phyloP scores from a whole-genome alignment of 2,329 filamentous ascomycete genomes.

The Diaporthe sp. region DNA sequence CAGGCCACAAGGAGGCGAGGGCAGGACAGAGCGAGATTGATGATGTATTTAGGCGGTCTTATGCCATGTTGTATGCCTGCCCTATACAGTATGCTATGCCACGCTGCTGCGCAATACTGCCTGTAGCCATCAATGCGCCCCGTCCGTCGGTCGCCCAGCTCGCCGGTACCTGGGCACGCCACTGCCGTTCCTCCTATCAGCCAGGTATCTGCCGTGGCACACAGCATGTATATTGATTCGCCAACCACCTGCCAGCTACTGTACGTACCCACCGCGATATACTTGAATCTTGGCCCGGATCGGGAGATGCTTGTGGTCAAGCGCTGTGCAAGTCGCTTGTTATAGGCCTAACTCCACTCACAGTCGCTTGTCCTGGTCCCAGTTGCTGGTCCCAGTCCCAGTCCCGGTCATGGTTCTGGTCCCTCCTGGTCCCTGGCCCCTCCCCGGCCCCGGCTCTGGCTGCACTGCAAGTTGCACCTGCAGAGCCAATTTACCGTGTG shows the following conservation, averaged over 20 bases:
- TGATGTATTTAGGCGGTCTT: conserved; percentile 6
- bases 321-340: conserved; percentile 20
- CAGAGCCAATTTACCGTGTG: conserved; percentile 26
- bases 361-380: not conserved
- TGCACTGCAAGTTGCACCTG: conserved; percentile 22
- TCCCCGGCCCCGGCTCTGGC: conserved; percentile 5
- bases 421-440: not conserved
- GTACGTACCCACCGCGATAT: not conserved
- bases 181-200: not conserved
- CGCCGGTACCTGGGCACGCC: not conserved
- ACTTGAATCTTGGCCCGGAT: conserved; percentile 28
- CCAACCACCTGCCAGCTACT: not conserved
- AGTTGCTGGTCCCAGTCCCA: not conserved
- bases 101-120: not conserved
- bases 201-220: conserved; percentile 10
- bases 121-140: not conserved
- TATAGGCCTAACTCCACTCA: conserved; percentile 7
- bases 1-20: not conserved
- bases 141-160: not conserved
- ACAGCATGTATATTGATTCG: not conserved
- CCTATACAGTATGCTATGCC: not conserved
- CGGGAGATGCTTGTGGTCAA: conserved; percentile 25
- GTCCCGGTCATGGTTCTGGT: not conserved
- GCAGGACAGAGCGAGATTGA: conserved; percentile 8
- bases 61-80: conserved; percentile 20